These are phyloP conservation scores for Anthostomella pinea DNA, from an alignment of 2,329 filamentous ascomycete species.

Conservation along the genomic window DNA sequence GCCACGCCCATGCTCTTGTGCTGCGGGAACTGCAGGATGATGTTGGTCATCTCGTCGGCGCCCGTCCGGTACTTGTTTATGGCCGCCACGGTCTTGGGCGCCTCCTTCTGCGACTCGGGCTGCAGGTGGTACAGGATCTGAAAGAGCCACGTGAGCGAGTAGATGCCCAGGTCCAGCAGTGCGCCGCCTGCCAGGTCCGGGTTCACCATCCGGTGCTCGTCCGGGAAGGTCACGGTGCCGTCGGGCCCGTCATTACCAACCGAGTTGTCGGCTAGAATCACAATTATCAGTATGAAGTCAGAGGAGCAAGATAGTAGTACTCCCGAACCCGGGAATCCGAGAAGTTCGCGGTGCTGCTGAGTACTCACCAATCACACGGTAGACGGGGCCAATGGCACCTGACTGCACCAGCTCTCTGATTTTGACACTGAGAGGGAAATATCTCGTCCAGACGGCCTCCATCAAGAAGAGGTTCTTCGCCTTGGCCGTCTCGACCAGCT, in stretches of 20 bases:
- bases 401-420: conserved; percentile 61
- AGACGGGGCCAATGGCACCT: conserved; percentile 58
- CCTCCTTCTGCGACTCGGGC: conserved; percentile 61
- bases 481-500: conserved; percentile 68
- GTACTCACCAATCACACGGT: conserved; percentile 52
- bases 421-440: conserved; percentile 79
- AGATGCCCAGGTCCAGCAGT: conserved; percentile 82
- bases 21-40: conserved; percentile 72
- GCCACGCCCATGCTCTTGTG: conserved; percentile 70
- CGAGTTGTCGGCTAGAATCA: conserved; percentile 54
- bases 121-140: conserved; percentile 84
- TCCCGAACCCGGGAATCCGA: too few species aligned
- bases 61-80: conserved; percentile 73
- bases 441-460: conserved; percentile 89
- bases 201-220: conserved; percentile 76
- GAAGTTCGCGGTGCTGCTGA: too few species aligned
- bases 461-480: conserved; percentile 74
- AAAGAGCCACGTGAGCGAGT: conserved; percentile 87
- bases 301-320: too few species aligned
- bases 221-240: conserved; percentile 53
- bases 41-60: conserved; percentile 73
- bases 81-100: conserved; percentile 65
- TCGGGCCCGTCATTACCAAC: conserved; percentile 58
- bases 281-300: too few species aligned
- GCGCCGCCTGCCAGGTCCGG: conserved; percentile 78